phyloP scores from a whole-genome alignment of 306 rosid species.

The Datisca glomerata region DNA sequence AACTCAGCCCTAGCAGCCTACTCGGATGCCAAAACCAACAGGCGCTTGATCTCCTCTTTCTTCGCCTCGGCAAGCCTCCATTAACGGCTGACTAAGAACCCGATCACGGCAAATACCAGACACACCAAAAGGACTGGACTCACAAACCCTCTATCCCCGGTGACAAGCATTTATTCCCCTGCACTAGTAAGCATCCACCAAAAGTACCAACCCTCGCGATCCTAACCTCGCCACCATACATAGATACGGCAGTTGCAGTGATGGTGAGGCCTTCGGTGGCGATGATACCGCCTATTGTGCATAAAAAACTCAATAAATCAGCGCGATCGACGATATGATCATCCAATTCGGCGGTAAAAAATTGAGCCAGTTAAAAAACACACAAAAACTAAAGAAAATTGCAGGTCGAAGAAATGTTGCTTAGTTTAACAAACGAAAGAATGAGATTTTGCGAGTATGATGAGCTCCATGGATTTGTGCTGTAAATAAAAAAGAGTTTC shows the following conservation, averaged over 20 bases:
- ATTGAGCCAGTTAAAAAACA: no score
- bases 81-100: slow-evolving; percentile 39
- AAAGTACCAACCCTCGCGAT: slow-evolving; percentile 18
- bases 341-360: not conserved
- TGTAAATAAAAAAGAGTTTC: no score
- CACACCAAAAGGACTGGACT: no score
- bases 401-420: no score
- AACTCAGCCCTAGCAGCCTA: slow-evolving; percentile 68
- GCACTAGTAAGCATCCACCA: no score
- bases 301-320: slow-evolving; percentile 6
- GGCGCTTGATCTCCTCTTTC: slow-evolving; percentile 69
- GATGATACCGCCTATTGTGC: slow-evolving; percentile 8
- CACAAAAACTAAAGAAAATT: no score
- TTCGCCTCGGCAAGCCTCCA: slow-evolving; percentile 54
- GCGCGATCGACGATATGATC: slow-evolving; percentile 6
- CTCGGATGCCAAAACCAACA: slow-evolving; percentile 54
- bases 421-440: no score
- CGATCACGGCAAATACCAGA: slow-evolving; percentile 34
- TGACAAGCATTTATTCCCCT: slow-evolving; percentile 61
- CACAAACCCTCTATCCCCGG: slow-evolving; percentile 76
- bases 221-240: slow-evolving; percentile 32
- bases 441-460: slow-evolving; percentile 4
- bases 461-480: slow-evolving; percentile 8
- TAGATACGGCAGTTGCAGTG: no score
- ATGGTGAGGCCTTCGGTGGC: slow-evolving; percentile 7